phyloP scores from a whole-genome alignment of 495 filamentous ascomycete species.

The Sabuloglossum arenarium region DNA sequence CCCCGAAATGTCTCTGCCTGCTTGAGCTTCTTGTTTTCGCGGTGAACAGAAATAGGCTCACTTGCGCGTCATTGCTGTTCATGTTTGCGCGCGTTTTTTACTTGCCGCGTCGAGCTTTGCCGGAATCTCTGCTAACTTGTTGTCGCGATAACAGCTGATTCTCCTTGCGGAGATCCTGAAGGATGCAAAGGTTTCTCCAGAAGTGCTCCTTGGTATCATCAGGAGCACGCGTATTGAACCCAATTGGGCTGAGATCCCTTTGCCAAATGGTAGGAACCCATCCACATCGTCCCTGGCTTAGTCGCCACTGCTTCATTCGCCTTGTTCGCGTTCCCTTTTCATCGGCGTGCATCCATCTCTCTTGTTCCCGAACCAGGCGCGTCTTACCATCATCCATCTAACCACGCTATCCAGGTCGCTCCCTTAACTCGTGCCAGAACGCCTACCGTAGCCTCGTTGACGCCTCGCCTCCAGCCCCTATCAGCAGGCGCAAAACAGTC shows the following conservation, averaged over 20 bases:
- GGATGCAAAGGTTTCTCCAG: conserved; percentile 28
- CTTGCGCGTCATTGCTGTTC: not conserved
- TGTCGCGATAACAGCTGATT: conserved; percentile 18
- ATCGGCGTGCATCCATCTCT: not conserved
- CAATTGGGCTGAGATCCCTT: conserved; percentile 34
- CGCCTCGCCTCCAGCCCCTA: conserved; percentile 4
- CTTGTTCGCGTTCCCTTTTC: conserved; percentile 7
- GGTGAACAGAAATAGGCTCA: not conserved
- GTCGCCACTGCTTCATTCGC: not conserved
- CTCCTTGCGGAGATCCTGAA: conserved; percentile 42
- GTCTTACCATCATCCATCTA: not conserved
- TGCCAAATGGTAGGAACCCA: conserved; percentile 24
- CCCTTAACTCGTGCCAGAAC: conserved; percentile 19
- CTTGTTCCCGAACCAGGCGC: not conserved
- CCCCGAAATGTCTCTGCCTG: not conserved
- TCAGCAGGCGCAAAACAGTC: not conserved
- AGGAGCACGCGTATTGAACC: conserved; percentile 26
- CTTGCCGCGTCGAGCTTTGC: not conserved
- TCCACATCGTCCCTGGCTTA: not conserved
- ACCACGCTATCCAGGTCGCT: conserved; percentile 17
- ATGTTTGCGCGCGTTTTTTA: not conserved
- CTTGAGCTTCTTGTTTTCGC: not conserved
- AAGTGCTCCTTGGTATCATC: conserved; percentile 27
- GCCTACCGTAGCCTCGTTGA: conserved; percentile 14
- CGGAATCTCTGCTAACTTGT: not conserved